Base-by-base conservation (phyloP, 2,329 filamentous ascomycete genomes). In the Diaporthe sp. region DNA sequence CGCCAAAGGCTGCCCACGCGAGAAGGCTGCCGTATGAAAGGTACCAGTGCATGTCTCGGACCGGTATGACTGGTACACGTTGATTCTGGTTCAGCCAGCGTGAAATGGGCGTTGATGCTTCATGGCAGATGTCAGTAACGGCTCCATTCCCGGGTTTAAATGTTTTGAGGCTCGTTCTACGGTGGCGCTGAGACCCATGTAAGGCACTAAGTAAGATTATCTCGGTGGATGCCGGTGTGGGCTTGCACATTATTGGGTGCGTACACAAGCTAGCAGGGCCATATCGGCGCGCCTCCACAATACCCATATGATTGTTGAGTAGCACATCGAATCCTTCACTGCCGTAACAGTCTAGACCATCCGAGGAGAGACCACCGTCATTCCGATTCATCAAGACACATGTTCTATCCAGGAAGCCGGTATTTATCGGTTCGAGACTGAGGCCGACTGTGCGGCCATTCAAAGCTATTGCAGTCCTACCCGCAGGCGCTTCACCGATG, bases 221-320 rank as follows among this genome's bases (percentile, higher is more conserved):
- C 20, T 53, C 65, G 34, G 47, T 28, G 65, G 47, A 68, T 68
- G 49, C n/a, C 31, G 31, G n/a, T 53, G 65, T 53, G 65, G 65
- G 47, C 65, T 68, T 39, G 13, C 65, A 25, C 12, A 39, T 53
- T 28, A 68, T 68, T 68, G 47, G 65, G 22, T n/a, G 6, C 12
- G 12, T 28, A 1, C 6, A 9, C 2, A 20, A 13, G 47, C 65
- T 68, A 68, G 65, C 65, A 68, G 65, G 65, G 65, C 65, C 47
- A 25, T 37, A 8, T 20, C 31, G 47, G 47, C 7, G 13, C 12
- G 22, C 47, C 47, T 68, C 65, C 65, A 68, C 22, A 68, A 25
- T 25, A 25, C 28, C 6, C 31, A 67, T 25, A 25, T 37, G 10
- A 7, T 20, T 6, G 15, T 49, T 22, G 9, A n/a, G 42, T 22